These are phyloP conservation scores for Aspergillus udagawae DNA, from an alignment of 2,329 filamentous ascomycete genomes.

Conservation along the genomic window DNA sequence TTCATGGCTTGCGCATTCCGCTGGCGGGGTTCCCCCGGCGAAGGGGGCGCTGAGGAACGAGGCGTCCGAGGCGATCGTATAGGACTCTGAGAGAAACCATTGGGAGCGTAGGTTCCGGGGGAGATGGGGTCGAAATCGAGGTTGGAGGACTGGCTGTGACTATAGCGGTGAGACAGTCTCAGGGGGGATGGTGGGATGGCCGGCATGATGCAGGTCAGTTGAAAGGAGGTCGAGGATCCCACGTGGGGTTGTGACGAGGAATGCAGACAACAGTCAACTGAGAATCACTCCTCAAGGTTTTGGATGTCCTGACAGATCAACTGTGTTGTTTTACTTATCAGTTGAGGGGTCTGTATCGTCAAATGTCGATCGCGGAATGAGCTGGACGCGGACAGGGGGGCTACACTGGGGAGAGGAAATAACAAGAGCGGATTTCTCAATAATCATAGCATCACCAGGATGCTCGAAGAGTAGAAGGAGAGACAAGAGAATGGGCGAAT, in stretches of 20 bases:
- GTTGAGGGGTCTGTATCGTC: neutral
- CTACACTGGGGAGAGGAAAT: neutral
- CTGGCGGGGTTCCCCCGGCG: conserved; percentile 36
- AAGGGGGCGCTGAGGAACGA: conserved; percentile 35
- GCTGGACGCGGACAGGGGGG: neutral
- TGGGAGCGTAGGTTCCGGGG: conserved; percentile 26
- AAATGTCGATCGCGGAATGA: neutral
- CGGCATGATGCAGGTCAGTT: conserved; percentile 18
- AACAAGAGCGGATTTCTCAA: neutral
- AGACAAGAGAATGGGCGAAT: conserved; percentile 1
- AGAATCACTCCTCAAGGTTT: neutral
- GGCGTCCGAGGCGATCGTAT: conserved; percentile 32
- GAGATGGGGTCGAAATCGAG: conserved; percentile 36
- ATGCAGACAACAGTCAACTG: neutral
- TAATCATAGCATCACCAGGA: neutral
- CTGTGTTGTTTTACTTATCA: neutral
- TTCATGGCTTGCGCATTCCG: conserved; percentile 33
- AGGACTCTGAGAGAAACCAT: conserved; percentile 30
- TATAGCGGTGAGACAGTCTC: conserved; percentile 37
- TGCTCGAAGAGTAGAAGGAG: neutral
- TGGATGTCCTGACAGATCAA: neutral
- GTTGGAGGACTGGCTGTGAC: conserved; percentile 28
- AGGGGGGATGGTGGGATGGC: conserved; percentile 32
- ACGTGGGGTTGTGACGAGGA: neutral
- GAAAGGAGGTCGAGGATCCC: neutral